Percentiles rank a stretch among this genome's conserved stretches.
Conservation (phyloP, 768 basidiomycete species). For the Candolleomyces aberdarensis region DNA sequence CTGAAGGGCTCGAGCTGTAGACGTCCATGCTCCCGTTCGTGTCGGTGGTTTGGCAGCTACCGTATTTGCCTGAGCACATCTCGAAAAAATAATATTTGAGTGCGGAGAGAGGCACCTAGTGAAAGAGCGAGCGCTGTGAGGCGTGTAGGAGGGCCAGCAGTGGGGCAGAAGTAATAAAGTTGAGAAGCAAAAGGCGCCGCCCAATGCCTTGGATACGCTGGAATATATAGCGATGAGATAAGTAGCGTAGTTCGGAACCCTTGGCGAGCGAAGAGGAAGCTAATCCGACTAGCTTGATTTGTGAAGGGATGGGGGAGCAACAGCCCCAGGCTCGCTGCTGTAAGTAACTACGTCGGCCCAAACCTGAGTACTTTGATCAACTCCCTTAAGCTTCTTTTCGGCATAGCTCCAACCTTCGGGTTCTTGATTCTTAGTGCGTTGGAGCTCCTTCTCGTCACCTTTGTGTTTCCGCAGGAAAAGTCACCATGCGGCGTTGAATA, state of each 20-base stretch:
- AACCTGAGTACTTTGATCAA: not conserved
- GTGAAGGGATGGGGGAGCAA: too few species aligned
- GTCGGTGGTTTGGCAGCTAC: too few species aligned
- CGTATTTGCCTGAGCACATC: too few species aligned
- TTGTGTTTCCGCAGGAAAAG: slow-evolving; percentile 18
- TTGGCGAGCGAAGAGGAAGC: not conserved
- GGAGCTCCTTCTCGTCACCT: not conserved
- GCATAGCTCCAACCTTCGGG: not conserved
- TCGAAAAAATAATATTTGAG: too few species aligned
- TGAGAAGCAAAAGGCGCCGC: too few species aligned
- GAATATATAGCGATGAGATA: not conserved
- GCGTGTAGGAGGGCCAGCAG: too few species aligned
- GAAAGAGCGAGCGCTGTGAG: too few species aligned
- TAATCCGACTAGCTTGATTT: not conserved
- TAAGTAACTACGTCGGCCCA: not conserved
- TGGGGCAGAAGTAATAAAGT: too few species aligned
- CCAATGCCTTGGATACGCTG: not conserved
- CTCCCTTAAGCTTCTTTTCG: not conserved
- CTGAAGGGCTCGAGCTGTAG: too few species aligned
- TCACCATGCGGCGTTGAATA: slow-evolving; percentile 11
- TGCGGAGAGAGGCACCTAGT: too few species aligned
- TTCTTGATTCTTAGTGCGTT: not conserved
- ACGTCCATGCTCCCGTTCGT: too few species aligned
- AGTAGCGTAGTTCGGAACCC: not conserved
- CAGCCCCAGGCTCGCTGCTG: not conserved